Evolutionary conservation across 1,284 basidiomycete genomes (phyloP), one percentile per base, ranked within the genome.

Genomic region (Athelia sp.): DNA sequence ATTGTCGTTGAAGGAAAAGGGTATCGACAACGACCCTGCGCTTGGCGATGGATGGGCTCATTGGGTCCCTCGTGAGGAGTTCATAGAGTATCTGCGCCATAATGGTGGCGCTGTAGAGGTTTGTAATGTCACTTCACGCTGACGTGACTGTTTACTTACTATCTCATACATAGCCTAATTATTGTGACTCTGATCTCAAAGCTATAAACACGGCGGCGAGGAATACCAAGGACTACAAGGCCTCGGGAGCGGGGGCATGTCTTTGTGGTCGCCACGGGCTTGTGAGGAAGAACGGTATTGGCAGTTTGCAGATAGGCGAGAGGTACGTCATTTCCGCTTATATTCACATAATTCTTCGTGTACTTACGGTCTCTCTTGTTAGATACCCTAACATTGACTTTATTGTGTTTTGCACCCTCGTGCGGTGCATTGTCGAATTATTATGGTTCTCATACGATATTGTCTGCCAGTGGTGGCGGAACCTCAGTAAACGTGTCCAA

Each of bases 101-200:
- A 26, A 47, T 15, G 22, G 36, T 8, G 59, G 58, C 47, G 42
- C 55, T 9, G 49, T 58, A 46, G 57, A 58, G 58, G 58, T 62
- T 4, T 54, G 48, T n/a, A 36, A 47, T 53, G 23, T 61, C 56
- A 45, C 50, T 56, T 21, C 50, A 52, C 8, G 58, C 59, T 43
- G 47, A 40, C 0, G 57, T 53, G 11, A 24, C 58, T 13, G 48
- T 43, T 36, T 18, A 40, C 2, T 40, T 6, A n/a, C 15, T n/a
- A 40, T 9, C 19, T 8, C 9, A 9, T 4, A 6, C 36, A 6
- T 40, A 40, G 36, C 36, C 36, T 9, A 40, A 40, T n/a, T 21
- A 17, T n/a, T 40, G 36, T 21, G 36, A 40, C 15, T 57, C 57
- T 1, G 57, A 58, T 46, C 52, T 29, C 13, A 55, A 58, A 32